Base-by-base conservation (phyloP, 1,284 basidiomycete species). In the Earliella scabrosa region DNA sequence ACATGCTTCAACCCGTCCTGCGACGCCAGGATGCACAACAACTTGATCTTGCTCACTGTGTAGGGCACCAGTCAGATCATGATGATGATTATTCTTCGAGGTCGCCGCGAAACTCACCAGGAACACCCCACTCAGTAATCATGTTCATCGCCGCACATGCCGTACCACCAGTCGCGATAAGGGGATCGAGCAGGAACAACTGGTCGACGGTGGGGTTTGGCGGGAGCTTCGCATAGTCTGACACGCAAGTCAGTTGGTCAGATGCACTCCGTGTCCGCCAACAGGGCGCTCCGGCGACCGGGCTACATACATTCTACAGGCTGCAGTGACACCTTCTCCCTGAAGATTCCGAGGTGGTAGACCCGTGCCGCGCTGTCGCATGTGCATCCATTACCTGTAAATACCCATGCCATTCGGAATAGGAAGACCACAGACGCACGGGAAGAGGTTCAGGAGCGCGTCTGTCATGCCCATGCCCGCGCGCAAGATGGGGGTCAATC, bases 391-490 rank as follows among this genome's bases (percentile, higher is more conserved):
- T 6, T 14, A 7, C 35, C 23, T 31, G 26, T 34, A 39, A 47
- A 31, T 24, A 35, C 14, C 23, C 6, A 31, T 39, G 43, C 16
- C 1, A 35, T 23, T 3, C 36, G 21, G 13, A 21, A 16, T 40
- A 14, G 8, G 46, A 20, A 10, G 10, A 18, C 54, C 34, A 47
- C 29, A 36, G 18, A 78, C 84, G 48, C 80, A 90, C 73, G 93
- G 94, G 71, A 95, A 93, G 39, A 95, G 77, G 50, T 83, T 82
- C 59, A 95, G 77, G 68, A 96, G 71, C 59, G 92, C 86, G 64
- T 97, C 94, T 0, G 91, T 86, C 92, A 98, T 95, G n/a, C 94
- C 94, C 54, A 96, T 77, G 20, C 96, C 96, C 14, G 96, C 96
- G 47, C 96, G 87, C 53, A 98, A 77, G 67, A 98, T 93, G 31